Conservation (phyloP, 495 filamentous ascomycete genomes). For the Xylaria longipes region DNA sequence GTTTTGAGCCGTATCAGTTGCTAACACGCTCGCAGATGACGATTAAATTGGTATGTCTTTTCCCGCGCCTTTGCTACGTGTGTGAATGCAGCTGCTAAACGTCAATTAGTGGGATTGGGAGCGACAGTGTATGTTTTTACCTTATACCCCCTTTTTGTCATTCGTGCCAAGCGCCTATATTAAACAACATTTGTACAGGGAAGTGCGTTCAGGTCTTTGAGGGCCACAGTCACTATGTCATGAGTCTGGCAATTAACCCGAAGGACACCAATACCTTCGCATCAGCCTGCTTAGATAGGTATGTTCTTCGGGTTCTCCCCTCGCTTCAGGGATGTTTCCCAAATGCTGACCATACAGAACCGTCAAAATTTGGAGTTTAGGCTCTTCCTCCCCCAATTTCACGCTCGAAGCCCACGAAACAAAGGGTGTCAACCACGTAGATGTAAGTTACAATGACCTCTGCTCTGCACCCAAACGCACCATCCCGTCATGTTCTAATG, state of each 20-base stretch:
- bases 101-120: slow-evolving; percentile 89
- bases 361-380: slow-evolving; percentile 98
- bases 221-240: slow-evolving; percentile 97
- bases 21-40: slow-evolving; percentile 66
- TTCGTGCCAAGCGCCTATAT: background rate
- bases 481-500: background rate
- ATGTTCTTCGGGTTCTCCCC: background rate
- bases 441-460: slow-evolving; percentile 41
- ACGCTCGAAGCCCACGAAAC: slow-evolving; percentile 97
- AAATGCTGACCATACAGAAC: slow-evolving; percentile 57
- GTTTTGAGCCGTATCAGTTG: background rate
- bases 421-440: slow-evolving; percentile 97
- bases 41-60: slow-evolving; percentile 70
- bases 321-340: background rate
- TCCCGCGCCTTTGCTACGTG: background rate
- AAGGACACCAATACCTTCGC: slow-evolving; percentile 99
- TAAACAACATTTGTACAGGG: slow-evolving; percentile 39
- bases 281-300: slow-evolving; percentile 84
- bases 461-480: slow-evolving; percentile 1
- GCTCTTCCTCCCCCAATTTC: slow-evolving; percentile 88
- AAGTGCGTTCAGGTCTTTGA: slow-evolving; percentile 98
- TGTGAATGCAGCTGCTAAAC: slow-evolving; percentile 8
- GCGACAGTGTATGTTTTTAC: slow-evolving; percentile 65
- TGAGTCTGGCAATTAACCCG: slow-evolving; percentile 99
- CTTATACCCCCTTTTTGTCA: background rate